Base-by-base conservation (phyloP, 495 filamentous ascomycete genomes). In the Paragyromitra xinjiangensis region DNA sequence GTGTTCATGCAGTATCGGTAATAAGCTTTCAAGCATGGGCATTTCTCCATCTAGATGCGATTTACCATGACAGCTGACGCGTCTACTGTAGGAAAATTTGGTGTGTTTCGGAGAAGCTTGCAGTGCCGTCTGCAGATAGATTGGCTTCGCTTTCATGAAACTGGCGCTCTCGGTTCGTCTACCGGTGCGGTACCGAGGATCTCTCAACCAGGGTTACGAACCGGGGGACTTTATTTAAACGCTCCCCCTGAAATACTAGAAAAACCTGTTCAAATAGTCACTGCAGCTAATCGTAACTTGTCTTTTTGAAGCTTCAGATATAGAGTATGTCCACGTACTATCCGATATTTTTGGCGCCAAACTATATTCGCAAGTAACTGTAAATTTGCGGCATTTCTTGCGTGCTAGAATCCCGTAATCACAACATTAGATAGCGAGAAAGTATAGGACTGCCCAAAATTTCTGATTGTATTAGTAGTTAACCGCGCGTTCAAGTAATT, bases 121-220 rank as follows among this genome's bases (percentile, higher is more conserved):
- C 19, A 19, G 40, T 22, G 7, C 48, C 39, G 62, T 64, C 40
- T 45, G 5, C 6, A 22, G 62, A 45, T 48, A 45, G 62, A 64
- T 48, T 64, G 40, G 62, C 2, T 42, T 64, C 37, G 6, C 29
- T 45, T 44, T 64, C 45, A 26, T 64, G 62, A 64, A 64, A 64
- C 62, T 44, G 29, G n/a, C 62, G 62, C 37, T 44, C n/a, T 64
- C 62, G 62, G 62, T 64, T 64, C 62, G 37, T 64, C 39, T 64
- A 48, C 61, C 37, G 62, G 40, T 11, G 19, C 11, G 3, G 39
- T 45, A 45, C 62, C 19, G 45, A 45, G 62, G 62, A 64, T 45
- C 62, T 50, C 22, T 39, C 16, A 24, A 64, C 37, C 22, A n/a
- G 7, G 39, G n/a, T 12, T 64, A 44, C 19, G 19, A 22, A 64